Evolutionary conservation across 352 stramenopile species (phyloP).

Genomic region (Phytophthora agathidicida): DNA sequence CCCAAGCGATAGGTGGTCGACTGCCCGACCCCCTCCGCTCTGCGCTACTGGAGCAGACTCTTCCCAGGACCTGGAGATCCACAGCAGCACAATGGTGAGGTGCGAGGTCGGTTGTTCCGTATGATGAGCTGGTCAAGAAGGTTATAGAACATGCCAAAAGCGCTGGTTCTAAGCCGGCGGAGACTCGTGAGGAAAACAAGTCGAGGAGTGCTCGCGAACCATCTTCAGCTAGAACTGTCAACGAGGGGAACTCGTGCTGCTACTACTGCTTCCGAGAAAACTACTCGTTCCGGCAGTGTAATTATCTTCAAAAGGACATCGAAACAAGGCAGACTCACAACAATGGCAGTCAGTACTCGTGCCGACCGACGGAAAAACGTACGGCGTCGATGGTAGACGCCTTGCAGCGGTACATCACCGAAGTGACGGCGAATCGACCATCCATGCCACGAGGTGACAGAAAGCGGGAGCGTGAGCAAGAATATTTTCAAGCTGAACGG

Average conservation of each 20-base stretch:
- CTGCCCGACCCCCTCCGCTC: slow-evolving; percentile 25
- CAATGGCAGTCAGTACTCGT: neutral
- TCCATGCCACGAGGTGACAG: neutral
- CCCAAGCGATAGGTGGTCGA: slow-evolving; percentile 12
- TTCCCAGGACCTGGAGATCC: slow-evolving; percentile 19
- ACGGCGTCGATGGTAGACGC: neutral
- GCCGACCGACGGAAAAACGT: neutral
- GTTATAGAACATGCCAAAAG: slow-evolving; percentile 1
- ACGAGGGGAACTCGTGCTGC: neutral
- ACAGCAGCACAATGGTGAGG: slow-evolving; percentile 21
- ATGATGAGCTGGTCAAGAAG: slow-evolving; percentile 24
- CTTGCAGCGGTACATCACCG: slow-evolving; percentile 16
- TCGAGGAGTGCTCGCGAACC: neutral
- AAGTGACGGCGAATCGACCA: neutral
- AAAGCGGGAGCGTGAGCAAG: neutral
- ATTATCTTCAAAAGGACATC: neutral
- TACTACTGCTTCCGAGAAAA: neutral
- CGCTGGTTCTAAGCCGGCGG: neutral
- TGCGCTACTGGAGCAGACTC: slow-evolving; percentile 22
- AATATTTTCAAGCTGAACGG: neutral
- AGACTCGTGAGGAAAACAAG: neutral
- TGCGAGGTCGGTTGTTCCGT: slow-evolving; percentile 22
- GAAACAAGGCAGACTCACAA: neutral
- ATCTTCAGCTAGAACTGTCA: neutral
- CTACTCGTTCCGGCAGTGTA: neutral